A percentile compares a stretch with the other conserved stretches of the same genome.
Evolutionary conservation across 140 eudicot genomes (phyloP).

Genomic region (Ambrosia hybrid): DNA sequence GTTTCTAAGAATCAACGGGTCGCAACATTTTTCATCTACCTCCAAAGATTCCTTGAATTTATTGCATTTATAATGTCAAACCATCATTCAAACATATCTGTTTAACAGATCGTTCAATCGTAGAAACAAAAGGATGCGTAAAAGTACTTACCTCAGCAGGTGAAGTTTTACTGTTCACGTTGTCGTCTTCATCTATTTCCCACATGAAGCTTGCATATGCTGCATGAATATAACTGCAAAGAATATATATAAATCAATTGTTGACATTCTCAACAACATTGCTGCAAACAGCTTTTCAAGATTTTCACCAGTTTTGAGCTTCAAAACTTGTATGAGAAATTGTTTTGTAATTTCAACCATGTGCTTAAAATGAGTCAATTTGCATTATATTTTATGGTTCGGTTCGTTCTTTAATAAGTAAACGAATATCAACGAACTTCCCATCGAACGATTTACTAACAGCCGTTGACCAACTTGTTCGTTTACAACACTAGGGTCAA

Average conservation of each 20-base stretch:
- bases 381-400: background rate
- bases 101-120: background rate
- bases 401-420: background rate
- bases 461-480: background rate
- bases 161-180: slow-evolving; percentile 25
- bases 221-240: slow-evolving; percentile 72
- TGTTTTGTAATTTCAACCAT: too few relatives aligned
- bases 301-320: background rate
- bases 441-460: too few relatives aligned
- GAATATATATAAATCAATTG: background rate
- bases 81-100: background rate
- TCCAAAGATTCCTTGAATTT: slow-evolving; percentile 23
- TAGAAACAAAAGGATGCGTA: background rate
- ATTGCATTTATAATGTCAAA: background rate
- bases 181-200: slow-evolving; percentile 57
- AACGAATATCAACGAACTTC: too few relatives aligned
- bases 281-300: too few relatives aligned
- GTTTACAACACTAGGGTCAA: background rate
- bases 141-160: slow-evolving; percentile 48
- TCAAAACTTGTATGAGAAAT: background rate
- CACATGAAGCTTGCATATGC: slow-evolving; percentile 89
- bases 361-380: background rate
- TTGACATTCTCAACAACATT: too few relatives aligned
- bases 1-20: slow-evolving; percentile 60
- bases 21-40: slow-evolving; percentile 48